Evolutionary conservation across 2,329 filamentous ascomycete species (phyloP), one percentile per base, ranked within the genome.

Genomic region (Stagonosporopsis cucurbitacearum): DNA sequence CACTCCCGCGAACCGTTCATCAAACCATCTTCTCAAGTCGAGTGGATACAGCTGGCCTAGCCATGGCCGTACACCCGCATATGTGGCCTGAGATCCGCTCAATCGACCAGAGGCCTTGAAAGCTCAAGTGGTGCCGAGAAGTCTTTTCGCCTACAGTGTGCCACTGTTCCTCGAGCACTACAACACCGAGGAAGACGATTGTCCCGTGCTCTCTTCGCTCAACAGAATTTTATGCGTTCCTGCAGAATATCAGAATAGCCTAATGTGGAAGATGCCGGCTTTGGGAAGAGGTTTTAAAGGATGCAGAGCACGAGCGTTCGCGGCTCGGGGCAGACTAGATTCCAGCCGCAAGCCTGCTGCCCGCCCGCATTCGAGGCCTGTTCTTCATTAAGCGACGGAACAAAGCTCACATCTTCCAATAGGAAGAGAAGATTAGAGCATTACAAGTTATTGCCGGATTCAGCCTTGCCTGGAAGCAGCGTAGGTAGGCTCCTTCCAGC

Each of bases 311-410:
- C 39, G 35, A 45, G 30, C 44, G 47, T 32, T 40, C 50, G 57
- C 54, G 58, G 52, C 50, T 53, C 40, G 47, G 52, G 30, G 32
- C n/a, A 35, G 25, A 45, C 25, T 22, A 17, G 19, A 33, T 13
- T 53, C 32, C 50, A 46, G 58, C 50, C 45, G 54, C 50, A 39
- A 50, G 41, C 15, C 47, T 44, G 28, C 23, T 44, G 50, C 45
- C 45, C 33, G 51, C 33, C 39, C 19, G 13, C 43, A 59, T 54
- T 52, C 51, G 35, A 32, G 43, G 49, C 49, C 30, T 49, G 26
- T 43, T 23, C 28, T 43, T n/a, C 28, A 40, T 42, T 17, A 58
- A 40, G 44, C 54, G 50, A 59, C 32, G 32, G 12, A 28, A 25
- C 57, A 45, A 46, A 54, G 37, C 36, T 20, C 13, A 33, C 8